These are phyloP conservation scores for Xylaria sp. DNA, from an alignment of 2,329 filamentous ascomycete genomes.

Conservation along the genomic window DNA sequence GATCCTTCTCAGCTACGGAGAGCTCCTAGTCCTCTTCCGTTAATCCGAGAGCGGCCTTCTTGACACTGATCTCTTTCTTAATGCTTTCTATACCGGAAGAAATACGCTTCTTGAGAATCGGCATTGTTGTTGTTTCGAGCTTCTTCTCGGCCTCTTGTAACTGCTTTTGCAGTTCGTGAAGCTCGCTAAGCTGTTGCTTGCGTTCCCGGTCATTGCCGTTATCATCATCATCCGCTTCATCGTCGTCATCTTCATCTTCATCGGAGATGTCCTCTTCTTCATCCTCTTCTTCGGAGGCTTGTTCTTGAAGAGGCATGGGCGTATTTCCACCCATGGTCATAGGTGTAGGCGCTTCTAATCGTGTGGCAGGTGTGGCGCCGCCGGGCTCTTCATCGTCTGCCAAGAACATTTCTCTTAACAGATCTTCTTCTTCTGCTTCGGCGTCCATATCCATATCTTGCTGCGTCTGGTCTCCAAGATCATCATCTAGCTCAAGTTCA, in stretches of 20 bases:
- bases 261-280: conserved; percentile 58
- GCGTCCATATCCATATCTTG: conserved; percentile 53
- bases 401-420: conserved; percentile 45
- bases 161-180: conserved; percentile 58
- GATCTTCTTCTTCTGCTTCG: conserved; percentile 52
- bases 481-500: conserved; percentile 66
- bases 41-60: conserved; percentile 49
- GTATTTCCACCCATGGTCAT: conserved; percentile 57
- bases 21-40: conserved; percentile 47
- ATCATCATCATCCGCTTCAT: conserved; percentile 65
- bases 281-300: conserved; percentile 57
- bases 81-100: conserved; percentile 60
- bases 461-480: conserved; percentile 47
- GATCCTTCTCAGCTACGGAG: conserved; percentile 15
- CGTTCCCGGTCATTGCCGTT: conserved; percentile 64
- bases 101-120: conserved; percentile 62
- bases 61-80: conserved; percentile 53
- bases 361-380: conserved; percentile 56
- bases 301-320: conserved; percentile 55
- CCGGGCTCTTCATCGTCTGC: conserved; percentile 43
- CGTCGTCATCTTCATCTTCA: conserved; percentile 63
- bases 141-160: conserved; percentile 58
- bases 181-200: conserved; percentile 63
- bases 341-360: conserved; percentile 58
- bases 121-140: conserved; percentile 56